These are phyloP conservation scores for Tolypocladium tundrense DNA, from an alignment of 2,329 filamentous ascomycete genomes.

Conservation along the genomic window DNA sequence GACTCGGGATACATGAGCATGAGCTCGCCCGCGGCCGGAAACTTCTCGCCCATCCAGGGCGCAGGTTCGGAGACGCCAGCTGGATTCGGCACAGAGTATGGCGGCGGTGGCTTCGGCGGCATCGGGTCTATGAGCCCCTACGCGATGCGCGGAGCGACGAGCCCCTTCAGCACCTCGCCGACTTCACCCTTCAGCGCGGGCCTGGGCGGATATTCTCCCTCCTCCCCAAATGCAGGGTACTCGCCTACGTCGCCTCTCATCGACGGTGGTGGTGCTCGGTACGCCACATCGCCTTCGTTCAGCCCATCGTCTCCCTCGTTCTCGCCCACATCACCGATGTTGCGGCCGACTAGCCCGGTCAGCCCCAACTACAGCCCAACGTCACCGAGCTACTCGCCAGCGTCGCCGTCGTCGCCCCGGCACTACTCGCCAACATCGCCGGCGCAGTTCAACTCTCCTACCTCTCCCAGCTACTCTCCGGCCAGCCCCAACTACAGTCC, in stretches of 20 bases:
- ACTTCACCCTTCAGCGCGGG: conserved; percentile 51
- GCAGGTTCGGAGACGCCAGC: conserved; percentile 61
- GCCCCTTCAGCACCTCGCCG: conserved; percentile 65
- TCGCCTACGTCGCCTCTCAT: conserved; percentile 67
- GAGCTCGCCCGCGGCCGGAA: conserved; percentile 51
- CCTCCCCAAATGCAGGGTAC: conserved; percentile 63
- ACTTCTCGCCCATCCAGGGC: conserved; percentile 69
- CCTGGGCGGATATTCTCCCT: conserved; percentile 59
- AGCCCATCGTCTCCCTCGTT: conserved; percentile 54
- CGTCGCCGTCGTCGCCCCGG: conserved; percentile 44
- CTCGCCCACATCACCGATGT: conserved; percentile 50
- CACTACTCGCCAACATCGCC: conserved; percentile 65
- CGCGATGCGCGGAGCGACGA: conserved; percentile 50
- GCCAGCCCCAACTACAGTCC: conserved; percentile 63
- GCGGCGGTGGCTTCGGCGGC: conserved; percentile 39
- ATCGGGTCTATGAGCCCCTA: conserved; percentile 53
- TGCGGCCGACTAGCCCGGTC: conserved; percentile 43
- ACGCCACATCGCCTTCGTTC: conserved; percentile 51
- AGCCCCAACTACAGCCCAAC: conserved; percentile 56
- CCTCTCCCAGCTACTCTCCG: conserved; percentile 63
- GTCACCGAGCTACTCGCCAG: conserved; percentile 54
- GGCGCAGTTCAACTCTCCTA: conserved; percentile 60
- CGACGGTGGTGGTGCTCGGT: conserved; percentile 39
- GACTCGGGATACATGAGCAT: conserved; percentile 59
- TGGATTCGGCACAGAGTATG: conserved; percentile 55